Evolutionary conservation across 2,329 filamentous ascomycete genomes (phyloP).

Genomic region (Apiospora rasikravindrae): DNA sequence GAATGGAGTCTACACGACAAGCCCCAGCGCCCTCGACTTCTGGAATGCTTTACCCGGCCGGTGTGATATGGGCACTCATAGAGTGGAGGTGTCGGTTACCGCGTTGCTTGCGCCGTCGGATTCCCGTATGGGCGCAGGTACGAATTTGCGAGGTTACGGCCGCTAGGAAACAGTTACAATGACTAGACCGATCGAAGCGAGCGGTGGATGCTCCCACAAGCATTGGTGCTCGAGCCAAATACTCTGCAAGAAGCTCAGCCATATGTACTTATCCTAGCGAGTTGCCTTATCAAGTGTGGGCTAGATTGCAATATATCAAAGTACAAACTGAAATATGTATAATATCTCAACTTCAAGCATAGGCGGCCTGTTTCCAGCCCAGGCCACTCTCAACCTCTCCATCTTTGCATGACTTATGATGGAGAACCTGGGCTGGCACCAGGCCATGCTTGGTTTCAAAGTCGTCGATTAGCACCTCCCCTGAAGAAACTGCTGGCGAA

Average conservation of each 20-base stretch:
- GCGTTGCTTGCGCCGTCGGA: not conserved
- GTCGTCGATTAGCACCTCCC: not conserved
- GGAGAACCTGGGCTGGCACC: not conserved
- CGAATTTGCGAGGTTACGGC: not conserved
- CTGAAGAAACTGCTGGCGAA: not conserved
- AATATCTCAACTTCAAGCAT: not conserved
- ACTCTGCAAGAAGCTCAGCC: not conserved
- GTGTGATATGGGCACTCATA: not conserved
- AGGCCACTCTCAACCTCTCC: not conserved
- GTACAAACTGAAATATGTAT: not conserved
- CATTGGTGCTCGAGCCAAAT: not conserved
- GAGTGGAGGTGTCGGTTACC: too few species aligned
- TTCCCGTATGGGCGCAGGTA: not conserved
- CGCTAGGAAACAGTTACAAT: not conserved
- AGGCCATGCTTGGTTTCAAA: not conserved
- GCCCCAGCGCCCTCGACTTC: not conserved
- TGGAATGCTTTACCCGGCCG: not conserved
- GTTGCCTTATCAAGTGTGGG: not conserved
- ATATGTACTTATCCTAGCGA: not conserved
- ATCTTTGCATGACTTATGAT: not conserved
- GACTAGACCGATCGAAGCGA: not conserved
- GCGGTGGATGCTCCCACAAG: not conserved
- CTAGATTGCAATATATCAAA: not conserved
- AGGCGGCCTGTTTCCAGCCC: not conserved
- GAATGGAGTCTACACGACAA: not conserved